Base-by-base conservation (phyloP, 1,284 basidiomycete species). In the Fomitopsis palustris region DNA sequence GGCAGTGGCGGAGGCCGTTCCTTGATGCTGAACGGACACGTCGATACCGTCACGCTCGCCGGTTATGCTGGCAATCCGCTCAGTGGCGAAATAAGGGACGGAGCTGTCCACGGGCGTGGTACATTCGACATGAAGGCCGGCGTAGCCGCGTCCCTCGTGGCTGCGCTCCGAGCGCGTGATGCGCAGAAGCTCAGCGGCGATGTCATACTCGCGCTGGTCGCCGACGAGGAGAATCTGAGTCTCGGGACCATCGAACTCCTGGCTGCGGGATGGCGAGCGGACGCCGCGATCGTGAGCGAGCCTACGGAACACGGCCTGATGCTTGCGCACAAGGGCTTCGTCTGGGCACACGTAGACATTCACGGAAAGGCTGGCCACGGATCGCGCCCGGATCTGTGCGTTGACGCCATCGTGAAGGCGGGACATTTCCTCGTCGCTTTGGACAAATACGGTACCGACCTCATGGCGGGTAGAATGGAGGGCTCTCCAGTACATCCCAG, bases 111-210 rank as follows among this genome's bases (percentile, higher is more conserved):
- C 33, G 59, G 59, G 31, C 59, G 59, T 2, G 59, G 59, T 0
- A 23, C 59, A 19, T 60, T 60, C 42, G 59, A 60, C 39, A 60
- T 60, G 59, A 60, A 60, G 29, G 59, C 55, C 35, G 59, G 59
- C 6, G 23, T 60, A 2, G 59, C 59, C n/a, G 59, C 59, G 21
- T 60, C 59, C 12, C 59, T 60, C 27, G 53, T 60, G 4, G 59
- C 59, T 21, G 55, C 59, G 14, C 39, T 43, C n/a, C 59, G 55
- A 9, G 59, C 59, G 10, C 54, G 52, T 5, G 42, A 53, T 4
- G 23, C 38, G n/a, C 27, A 35, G 8, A 1, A 0, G 12, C 27
- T 57, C 19, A 35, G n/a, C 5, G 59, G 59, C 6, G 59, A 60
- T 39, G 42, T 60, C 17, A 51, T 60, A 0, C 55, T 60, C 21